Evolutionary conservation across 306 rosid genomes (phyloP).

Genomic region (Adenanthera pavonina): DNA sequence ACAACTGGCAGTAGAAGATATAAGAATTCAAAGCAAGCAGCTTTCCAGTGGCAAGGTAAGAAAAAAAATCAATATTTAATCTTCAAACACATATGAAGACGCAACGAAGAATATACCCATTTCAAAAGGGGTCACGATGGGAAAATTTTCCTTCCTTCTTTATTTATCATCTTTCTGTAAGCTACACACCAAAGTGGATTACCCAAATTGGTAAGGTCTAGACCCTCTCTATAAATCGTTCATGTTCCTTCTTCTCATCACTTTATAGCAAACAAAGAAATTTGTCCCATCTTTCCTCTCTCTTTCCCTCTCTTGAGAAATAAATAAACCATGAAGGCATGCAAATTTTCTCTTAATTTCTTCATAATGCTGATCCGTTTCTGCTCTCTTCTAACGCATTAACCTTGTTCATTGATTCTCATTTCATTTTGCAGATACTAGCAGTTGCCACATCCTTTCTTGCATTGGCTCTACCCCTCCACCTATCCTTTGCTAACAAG

Average conservation of each 20-base stretch:
- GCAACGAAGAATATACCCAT: background rate
- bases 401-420: background rate
- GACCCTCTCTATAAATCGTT: slow-evolving; percentile 4
- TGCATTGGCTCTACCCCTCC: slow-evolving; percentile 41
- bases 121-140: background rate
- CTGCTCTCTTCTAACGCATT: slow-evolving; percentile 22
- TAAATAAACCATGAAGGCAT: slow-evolving; percentile 45
- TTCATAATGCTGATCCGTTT: slow-evolving; percentile 24
- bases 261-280: no score
- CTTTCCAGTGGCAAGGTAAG: background rate
- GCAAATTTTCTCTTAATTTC: background rate
- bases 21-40: background rate
- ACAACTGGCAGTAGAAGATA: no score
- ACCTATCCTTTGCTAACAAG: slow-evolving; percentile 64
- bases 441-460: slow-evolving; percentile 44
- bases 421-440: slow-evolving; percentile 47
- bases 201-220: background rate
- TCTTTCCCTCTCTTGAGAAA: background rate
- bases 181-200: background rate
- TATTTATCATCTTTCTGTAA: background rate
- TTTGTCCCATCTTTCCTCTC: slow-evolving; percentile 30
- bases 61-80: no score
- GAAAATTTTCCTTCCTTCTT: background rate
- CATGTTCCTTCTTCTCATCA: background rate
- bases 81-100: background rate